Base-by-base conservation (phyloP, 495 filamentous ascomycete species). In the Penicillium canariense region DNA sequence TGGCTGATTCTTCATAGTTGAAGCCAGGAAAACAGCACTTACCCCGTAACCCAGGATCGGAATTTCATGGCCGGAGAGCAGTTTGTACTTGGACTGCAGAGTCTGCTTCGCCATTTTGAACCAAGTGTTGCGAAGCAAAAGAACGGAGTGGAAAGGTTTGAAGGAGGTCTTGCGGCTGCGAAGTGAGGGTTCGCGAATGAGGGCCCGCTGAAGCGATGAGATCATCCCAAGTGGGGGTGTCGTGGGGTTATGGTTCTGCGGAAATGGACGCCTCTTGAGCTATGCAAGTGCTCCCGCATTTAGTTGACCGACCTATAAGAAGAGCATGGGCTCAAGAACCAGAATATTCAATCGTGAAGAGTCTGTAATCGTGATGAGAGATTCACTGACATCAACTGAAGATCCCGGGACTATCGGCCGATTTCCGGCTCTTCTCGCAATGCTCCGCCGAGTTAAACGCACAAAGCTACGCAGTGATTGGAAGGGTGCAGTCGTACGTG, bases 11-110 rank as follows among this genome's bases (percentile, higher is more conserved):
- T n/a, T n/a, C n/a, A n/a, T n/a, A n/a, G 3, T 40, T 38, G 5
- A 32, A 50, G 22, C 20, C 14, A 17, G 2, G 2, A 14, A 8
- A 20, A 25, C 27, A 25, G 31, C 17, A 60, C 84, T 69, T 77
- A 87, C 86, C 30, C 87, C 88, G 65, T 82, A 92, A 31, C 89
- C 90, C n/a, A 93, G 60, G 15, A 80, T 65, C 0, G 90, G 90
- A 35, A 95, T 91, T 45, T 90, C 83, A 69, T 87, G 84, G 44
- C 90, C 89, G 40, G 88, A 92, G 54, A 83, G 84, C 67, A 93
- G 73, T 15, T 51, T 61, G 43, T 70, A 64, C n/a, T 63, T 72
- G 2, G 70, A 68, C 18, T 56, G 66, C 8, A 69, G 65, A 25
- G 55, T 61, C 47, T 63, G 56, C 6, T 67, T 60, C 8, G 62